Base-by-base conservation (phyloP, 2,329 filamentous ascomycete genomes). In the Diatrype stigma region DNA sequence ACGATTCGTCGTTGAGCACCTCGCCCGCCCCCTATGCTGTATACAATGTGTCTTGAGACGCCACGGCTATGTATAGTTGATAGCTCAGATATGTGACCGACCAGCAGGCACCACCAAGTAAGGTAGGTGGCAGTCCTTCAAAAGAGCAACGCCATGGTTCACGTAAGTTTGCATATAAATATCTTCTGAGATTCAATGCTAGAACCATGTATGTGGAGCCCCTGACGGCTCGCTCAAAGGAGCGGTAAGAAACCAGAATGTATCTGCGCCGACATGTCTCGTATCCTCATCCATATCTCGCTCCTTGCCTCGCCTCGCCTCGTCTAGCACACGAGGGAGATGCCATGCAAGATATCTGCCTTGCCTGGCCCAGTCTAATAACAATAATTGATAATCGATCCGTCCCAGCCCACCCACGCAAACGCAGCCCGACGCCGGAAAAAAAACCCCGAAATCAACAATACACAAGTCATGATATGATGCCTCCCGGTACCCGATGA, bases 201-300 rank as follows among this genome's bases (percentile, higher is more conserved):
- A 56, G 52, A 53, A 55, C 48, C 52, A 30, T 30, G 26, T 30
- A 30, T 30, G 26, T 30, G 10, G 26, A 30, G 26, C 26, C 5
- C 26, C 45, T 54, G 50, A 22, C 32, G 42, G 47, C 44, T 44
- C 51, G 50, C 52, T 50, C 32, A 51, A 59, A 56, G 51, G 57
- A 60, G 42, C 45, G 54, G 30, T 45, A 45, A 50, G 50, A 56
- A 50, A 50, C 55, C 49, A 50, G 47, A 32, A 52, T 40, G 23
- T 44, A 42, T 54, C 30, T 47, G 51, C 45, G 38, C 47, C 28
- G 50, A 51, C 46, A 54, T 54, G 50, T 55, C 54, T 56, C 57
- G 49, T 58, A 22, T 48, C 49, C 49, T 53, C 56, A 50, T 54
- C 52, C 52, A 50, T 52, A 30, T 30, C 10, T 10, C 26, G 26